These are phyloP conservation scores for Plantago lanceolata DNA, from an alignment of 305 asterid species.

Conservation along the genomic window DNA sequence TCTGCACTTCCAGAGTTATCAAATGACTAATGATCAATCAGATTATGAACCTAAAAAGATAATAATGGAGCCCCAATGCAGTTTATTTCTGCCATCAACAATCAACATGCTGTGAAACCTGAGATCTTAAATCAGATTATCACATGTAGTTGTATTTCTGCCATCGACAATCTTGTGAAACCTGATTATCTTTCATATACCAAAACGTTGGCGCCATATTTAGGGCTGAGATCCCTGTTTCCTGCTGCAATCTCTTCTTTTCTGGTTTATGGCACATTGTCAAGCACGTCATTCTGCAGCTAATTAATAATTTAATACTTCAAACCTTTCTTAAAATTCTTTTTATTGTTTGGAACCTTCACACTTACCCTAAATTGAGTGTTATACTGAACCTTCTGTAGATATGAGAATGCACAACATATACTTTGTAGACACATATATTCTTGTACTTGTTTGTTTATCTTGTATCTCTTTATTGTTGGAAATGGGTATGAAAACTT, in stretches of 20 bases:
- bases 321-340: too few relatives aligned
- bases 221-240: neutral
- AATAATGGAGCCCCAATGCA: neutral
- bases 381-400: slow-evolving; percentile 20
- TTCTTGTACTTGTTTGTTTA: slow-evolving; percentile 19
- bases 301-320: too few relatives aligned
- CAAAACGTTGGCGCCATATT: neutral
- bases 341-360: slow-evolving; percentile 3
- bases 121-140: slow-evolving; percentile 13
- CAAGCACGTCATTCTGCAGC: neutral
- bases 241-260: slow-evolving; percentile 1
- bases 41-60: slow-evolving; percentile 9
- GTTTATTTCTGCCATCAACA: slow-evolving; percentile 5
- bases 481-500: slow-evolving; percentile 14
- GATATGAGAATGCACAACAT: slow-evolving; percentile 6
- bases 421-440: slow-evolving; percentile 12
- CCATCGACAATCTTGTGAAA: neutral
- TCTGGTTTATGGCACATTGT: slow-evolving; percentile 10
- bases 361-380: neutral
- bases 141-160: slow-evolving; percentile 4
- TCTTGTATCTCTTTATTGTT: slow-evolving; percentile 13
- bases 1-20: slow-evolving; percentile 4
- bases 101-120: slow-evolving; percentile 2
- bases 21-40: slow-evolving; percentile 12
- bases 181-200: slow-evolving; percentile 11